These are phyloP conservation scores for Podospora pseudoanserina DNA, from an alignment of 495 filamentous ascomycete genomes.

Conservation along the genomic window DNA sequence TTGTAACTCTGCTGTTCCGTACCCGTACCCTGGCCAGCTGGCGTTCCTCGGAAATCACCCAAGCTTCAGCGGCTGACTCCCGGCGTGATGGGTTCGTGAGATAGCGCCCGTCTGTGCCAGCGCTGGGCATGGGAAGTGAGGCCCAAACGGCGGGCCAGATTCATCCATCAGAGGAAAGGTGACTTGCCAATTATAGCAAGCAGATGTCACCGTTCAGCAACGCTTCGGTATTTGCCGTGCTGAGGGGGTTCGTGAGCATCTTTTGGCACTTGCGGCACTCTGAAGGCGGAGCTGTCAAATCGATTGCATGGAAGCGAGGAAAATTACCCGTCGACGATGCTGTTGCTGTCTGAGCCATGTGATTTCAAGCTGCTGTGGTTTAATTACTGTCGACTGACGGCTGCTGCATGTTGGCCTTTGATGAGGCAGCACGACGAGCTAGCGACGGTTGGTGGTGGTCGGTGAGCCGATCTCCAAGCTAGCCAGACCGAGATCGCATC, in stretches of 20 bases:
- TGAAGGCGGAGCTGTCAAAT: background rate
- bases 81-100: background rate
- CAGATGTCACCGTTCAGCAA: background rate
- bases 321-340: conserved; percentile 97
- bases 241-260: background rate
- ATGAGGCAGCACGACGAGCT: background rate
- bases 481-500: background rate
- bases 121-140: conserved; percentile 4
- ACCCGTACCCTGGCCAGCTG: background rate
- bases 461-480: background rate
- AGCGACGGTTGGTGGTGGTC: background rate
- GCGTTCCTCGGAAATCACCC: background rate
- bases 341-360: conserved; percentile 59
- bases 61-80: conserved; percentile 4
- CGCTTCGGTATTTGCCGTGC: background rate
- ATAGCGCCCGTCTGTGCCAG: conserved; percentile 12
- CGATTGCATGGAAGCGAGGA: conserved; percentile 54
- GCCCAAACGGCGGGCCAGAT: background rate
- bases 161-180: background rate
- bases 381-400: background rate
- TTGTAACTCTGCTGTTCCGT: background rate
- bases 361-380: conserved; percentile 8
- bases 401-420: conserved; percentile 1
- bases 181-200: conserved; percentile 2
- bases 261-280: background rate